A percentile compares a stretch with the other conserved stretches of the same genome.
Evolutionary conservation across 2,329 filamentous ascomycete species (phyloP).

Genomic region (Fusarium keratoplasticum): DNA sequence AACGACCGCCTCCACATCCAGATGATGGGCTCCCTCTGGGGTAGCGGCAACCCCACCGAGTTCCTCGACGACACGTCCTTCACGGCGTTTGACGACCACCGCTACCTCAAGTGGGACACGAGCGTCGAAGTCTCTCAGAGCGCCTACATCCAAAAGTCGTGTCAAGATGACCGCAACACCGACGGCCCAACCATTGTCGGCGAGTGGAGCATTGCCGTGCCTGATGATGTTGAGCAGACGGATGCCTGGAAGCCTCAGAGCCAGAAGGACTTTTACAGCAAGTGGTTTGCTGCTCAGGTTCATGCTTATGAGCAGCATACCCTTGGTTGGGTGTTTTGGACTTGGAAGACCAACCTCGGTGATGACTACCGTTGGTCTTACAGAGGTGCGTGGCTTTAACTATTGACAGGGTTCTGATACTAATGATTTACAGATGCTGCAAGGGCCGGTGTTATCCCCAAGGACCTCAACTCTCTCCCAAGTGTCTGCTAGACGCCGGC

Average conservation of each 20-base stretch:
- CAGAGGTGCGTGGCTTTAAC: conserved; percentile 23
- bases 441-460: conserved; percentile 38
- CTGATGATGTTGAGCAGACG: conserved; percentile 59
- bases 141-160: conserved; percentile 63
- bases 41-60: conserved; percentile 64
- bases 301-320: conserved; percentile 37
- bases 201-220: conserved; percentile 67
- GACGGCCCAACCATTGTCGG: conserved; percentile 62
- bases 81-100: conserved; percentile 68
- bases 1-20: conserved; percentile 64
- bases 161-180: conserved; percentile 58
- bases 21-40: conserved; percentile 64
- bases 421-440: conserved; percentile 31
- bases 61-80: conserved; percentile 55
- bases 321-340: conserved; percentile 43
- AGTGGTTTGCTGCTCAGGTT: conserved; percentile 43
- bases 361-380: conserved; percentile 44
- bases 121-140: conserved; percentile 47
- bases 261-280: conserved; percentile 40
- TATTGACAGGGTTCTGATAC: neutral
- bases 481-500: conserved; percentile 29
- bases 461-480: conserved; percentile 25
- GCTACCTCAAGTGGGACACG: conserved; percentile 66
- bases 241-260: conserved; percentile 43
- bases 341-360: conserved; percentile 40